Percentiles rank a stretch among this genome's conserved stretches.
Conservation (phyloP, 106 monocot genomes). For the Phalaenopsis equestris region DNA sequence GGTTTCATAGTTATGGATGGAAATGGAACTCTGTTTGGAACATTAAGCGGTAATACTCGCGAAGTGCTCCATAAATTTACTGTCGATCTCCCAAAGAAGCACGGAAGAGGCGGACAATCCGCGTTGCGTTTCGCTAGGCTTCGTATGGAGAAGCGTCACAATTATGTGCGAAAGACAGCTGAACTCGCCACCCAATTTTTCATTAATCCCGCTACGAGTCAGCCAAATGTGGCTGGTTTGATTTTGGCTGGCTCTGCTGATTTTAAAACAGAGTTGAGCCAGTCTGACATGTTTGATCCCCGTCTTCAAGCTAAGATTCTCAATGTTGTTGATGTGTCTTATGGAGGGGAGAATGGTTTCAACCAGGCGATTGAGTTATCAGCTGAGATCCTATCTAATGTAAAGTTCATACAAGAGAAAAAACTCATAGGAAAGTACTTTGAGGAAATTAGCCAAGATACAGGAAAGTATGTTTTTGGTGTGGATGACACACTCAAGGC, state of each 20-base stretch:
- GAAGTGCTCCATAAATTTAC: constrained; percentile 23
- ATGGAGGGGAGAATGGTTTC: constrained; percentile 23
- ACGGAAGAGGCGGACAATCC: constrained; percentile 20
- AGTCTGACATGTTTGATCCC: constrained; percentile 25
- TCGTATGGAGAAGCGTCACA: constrained; percentile 23
- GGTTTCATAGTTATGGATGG: constrained; percentile 26
- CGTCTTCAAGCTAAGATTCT: constrained; percentile 22
- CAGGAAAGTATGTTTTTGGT: constrained; percentile 20
- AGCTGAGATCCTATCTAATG: constrained; percentile 17
- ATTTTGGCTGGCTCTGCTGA: constrained; percentile 22
- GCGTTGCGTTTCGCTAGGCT: constrained; percentile 17
- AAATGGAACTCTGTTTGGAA: constrained; percentile 20
- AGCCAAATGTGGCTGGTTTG: constrained; percentile 19
- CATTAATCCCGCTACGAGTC: constrained; percentile 22
- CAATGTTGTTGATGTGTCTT: constrained; percentile 24
- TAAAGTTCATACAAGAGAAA: constrained; percentile 25
- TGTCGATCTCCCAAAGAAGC: constrained; percentile 21
- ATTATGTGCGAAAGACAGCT: constrained; percentile 22
- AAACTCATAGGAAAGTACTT: constrained; percentile 22
- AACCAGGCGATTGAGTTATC: constrained; percentile 25
- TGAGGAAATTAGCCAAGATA: constrained; percentile 26
- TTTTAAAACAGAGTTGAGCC: constrained; percentile 24
- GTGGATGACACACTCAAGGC: constrained; percentile 19
- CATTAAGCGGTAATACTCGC: constrained; percentile 17
- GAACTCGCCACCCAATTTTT: constrained; percentile 22